phyloP scores from a whole-genome alignment of 169 alveolate species.

The Plasmodium cynomolgi region DNA sequence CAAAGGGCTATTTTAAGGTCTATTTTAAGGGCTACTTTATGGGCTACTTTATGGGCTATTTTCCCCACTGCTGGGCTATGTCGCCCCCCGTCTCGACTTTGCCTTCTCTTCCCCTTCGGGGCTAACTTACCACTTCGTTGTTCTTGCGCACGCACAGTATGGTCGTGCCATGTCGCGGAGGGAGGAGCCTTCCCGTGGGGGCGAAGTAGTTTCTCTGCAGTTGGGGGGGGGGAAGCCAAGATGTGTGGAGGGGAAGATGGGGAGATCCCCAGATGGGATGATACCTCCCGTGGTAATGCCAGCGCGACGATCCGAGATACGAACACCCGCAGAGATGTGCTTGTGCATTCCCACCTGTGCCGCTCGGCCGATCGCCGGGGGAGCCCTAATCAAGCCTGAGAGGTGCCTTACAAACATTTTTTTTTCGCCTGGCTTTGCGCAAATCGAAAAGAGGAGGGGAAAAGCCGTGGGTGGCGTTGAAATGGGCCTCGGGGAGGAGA shows the following conservation, averaged over 20 bases:
- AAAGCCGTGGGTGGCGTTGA: not conserved
- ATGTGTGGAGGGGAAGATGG: not conserved
- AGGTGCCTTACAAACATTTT: conserved; percentile 62
- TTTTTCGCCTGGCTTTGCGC: not conserved
- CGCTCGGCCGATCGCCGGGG: conserved; percentile 27
- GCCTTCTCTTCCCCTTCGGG: not conserved
- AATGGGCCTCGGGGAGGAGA: not conserved
- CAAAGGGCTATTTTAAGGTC: not conserved
- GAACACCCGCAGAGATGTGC: not conserved
- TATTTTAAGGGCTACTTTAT: no score
- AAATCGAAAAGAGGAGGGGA: not conserved
- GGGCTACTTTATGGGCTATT: no score
- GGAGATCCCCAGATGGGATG: not conserved
- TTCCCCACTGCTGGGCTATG: not conserved
- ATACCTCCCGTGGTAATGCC: not conserved
- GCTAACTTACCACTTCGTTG: conserved; percentile 76
- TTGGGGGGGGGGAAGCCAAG: conserved; percentile 3
- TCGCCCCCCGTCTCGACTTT: not conserved
- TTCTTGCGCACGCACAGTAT: conserved; percentile 81
- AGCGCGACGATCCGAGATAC: not conserved
- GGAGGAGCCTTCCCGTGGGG: conserved; percentile 34
- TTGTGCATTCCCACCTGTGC: conserved; percentile 13
- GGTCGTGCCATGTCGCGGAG: conserved; percentile 84
- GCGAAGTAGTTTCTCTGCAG: conserved; percentile 73
- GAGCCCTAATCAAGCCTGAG: conserved; percentile 31